Evolutionary conservation across 2,329 filamentous ascomycete genomes (phyloP), one percentile per base, ranked within the genome.

Genomic region (Fusarium redolens): DNA sequence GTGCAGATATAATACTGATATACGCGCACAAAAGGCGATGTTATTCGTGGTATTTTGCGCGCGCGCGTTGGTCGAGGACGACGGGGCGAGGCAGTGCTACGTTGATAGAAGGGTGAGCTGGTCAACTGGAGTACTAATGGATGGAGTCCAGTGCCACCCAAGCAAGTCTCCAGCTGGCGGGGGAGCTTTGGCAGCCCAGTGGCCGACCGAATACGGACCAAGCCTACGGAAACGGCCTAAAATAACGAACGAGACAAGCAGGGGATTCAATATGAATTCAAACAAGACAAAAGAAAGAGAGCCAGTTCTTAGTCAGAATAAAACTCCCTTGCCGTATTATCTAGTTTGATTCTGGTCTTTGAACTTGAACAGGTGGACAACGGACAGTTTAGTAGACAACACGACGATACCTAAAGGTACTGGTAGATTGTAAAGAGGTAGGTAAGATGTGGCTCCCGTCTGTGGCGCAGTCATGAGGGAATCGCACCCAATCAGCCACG

Each of bases 91-190:
- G 38, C 48, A 45, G 60, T 63, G 38, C 65, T 57, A 31, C 48
- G 54, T 61, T 50, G 44, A 55, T 48, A 55, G 56, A 61, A 61
- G 70, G 41, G 66, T 70, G 69, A 72, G 69, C 65, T 72, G 69
- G 70, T 55, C 50, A 68, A 64, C 35, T 67, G 43, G 37, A 50
- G 38, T 37, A 20, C 31, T 52, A 52, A 37, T 28, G 35, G 33
- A 54, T 25, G 35, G 50, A 40, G 33, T 37, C 50, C 22, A 40
- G 30, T 43, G n/a, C 22, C 30, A 20, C 33, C 33, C 20, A 9
- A 25, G 18, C 25, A 25, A 56, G 50, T 40, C 59, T 28, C 28
- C 28, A 28, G 28, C 28, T 66, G 57, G 70, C 57, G 57, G 70
- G 65, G 67, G 47, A 44, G 69, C 69, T 65, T 28, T 56, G 48